Evolutionary conservation across 2,329 filamentous ascomycete genomes (phyloP), one percentile per base, ranked within the genome.

Genomic region (Talaromyces albobiverticillius): DNA sequence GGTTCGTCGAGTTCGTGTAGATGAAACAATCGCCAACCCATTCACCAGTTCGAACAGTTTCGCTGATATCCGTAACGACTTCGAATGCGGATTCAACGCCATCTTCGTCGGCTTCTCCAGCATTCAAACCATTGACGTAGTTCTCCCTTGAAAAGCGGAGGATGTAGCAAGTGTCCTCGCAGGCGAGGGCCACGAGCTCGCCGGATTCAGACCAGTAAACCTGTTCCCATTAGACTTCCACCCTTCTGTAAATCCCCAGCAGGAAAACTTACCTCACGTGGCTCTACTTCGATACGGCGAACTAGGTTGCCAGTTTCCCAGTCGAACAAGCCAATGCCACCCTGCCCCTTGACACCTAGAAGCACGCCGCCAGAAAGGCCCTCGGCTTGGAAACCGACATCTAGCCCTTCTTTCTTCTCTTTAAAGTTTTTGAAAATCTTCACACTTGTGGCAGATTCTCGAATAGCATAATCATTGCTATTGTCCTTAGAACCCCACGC

Each of bases 21-120:
- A 97, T 92, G 80, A 99, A 96, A 78, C 93, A 96, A 76, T 99
- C 94, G 59, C 94, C 94, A 54, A 99, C 89, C 94, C 94, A 99
- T 76, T 95, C 89, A 63, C 93, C 94, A 18, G 93, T 96, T 60
- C 90, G 88, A 49, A 97, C 91, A 60, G 82, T 89, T 76, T 97
- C 94, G 68, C 88, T 93, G 67, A 96, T 91, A 69, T 97, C 94
- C 22, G 92, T 96, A 52, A 97, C 89, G 25, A 97, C 89, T 68
- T 97, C 94, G 63, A 99, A 96, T 5, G 94, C 94, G 22, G 92
- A 83, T 77, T 99, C 94, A 5, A 96, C 93, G 54, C 94, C 94
- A 70, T 96, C 93, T 62, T 87, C 85, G 54, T 97, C 93, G 7
- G 90, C 85, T 63, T 91, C 82, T 3, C 90, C 93, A 26, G 85